Evolutionary conservation across 192 early-diverging fungal genomes (phyloP).

Genomic region (Coemansia sp.): DNA sequence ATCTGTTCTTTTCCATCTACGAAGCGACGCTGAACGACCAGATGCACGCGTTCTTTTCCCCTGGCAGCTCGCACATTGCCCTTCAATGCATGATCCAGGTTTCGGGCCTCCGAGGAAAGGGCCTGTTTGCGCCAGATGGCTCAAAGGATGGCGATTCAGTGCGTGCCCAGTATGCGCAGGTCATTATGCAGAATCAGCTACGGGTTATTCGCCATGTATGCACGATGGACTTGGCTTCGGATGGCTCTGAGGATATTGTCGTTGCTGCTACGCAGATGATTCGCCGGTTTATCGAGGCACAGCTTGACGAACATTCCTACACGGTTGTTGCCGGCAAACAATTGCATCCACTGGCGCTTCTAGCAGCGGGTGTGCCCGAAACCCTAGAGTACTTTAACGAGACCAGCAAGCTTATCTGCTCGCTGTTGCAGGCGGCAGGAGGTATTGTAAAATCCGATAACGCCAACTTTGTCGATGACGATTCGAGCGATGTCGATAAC

Average conservation of each 20-base stretch:
- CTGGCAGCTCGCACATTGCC: constrained; percentile 47
- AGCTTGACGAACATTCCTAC: constrained; percentile 37
- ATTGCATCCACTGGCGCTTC: constrained; percentile 36
- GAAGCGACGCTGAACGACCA: constrained; percentile 46
- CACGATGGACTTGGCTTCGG: constrained; percentile 36
- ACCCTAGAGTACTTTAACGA: constrained; percentile 49
- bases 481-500: constrained; percentile 52
- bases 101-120: constrained; percentile 44
- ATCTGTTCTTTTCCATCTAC: constrained; percentile 47
- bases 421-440: constrained; percentile 34
- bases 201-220: constrained; percentile 47
- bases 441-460: constrained; percentile 35
- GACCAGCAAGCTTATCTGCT: constrained; percentile 44
- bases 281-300: constrained; percentile 46
- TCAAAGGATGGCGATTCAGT: constrained; percentile 20
- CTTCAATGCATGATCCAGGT: constrained; percentile 49
- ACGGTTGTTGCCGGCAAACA: constrained; percentile 19
- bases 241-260: constrained; percentile 43
- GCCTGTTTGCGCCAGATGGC: constrained; percentile 23
- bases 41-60: constrained; percentile 49
- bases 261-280: constrained; percentile 52
- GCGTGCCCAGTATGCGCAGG: constrained; percentile 36
- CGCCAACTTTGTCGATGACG: constrained; percentile 35
- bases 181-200: constrained; percentile 44
- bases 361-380: constrained; percentile 36